Conservation (phyloP, 1,139 yeast genomes). For the Arxiozyma heterogenica region DNA sequence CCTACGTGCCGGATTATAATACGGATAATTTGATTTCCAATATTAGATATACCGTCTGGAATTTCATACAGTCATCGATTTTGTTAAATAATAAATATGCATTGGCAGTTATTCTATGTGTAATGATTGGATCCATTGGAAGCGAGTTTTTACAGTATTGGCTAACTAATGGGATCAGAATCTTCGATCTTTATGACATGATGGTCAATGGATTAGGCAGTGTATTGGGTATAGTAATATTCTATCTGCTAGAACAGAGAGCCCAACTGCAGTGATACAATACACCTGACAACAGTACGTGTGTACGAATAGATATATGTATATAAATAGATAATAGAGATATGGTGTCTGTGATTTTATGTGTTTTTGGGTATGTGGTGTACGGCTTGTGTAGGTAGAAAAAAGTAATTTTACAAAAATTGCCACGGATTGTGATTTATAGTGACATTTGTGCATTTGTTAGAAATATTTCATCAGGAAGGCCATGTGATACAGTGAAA, state of each 20-base stretch:
- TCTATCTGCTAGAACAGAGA: conserved; percentile 3
- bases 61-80: neutral
- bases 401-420: neutral
- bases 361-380: neutral
- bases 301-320: no score
- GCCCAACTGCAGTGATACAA: no score
- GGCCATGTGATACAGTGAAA: neutral
- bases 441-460: neutral
- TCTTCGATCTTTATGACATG: conserved; percentile 45
- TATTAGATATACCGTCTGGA: no score
- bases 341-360: no score
- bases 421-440: neutral
- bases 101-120: conserved; percentile 38
- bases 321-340: no score
- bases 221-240: conserved; percentile 14
- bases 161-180: conserved; percentile 36
- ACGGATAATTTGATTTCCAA: neutral
- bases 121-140: conserved; percentile 38
- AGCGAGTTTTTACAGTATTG: conserved; percentile 45
- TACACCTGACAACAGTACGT: no score
- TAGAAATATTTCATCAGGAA: neutral
- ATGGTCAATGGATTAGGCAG: conserved; percentile 35
- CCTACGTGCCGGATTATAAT: neutral
- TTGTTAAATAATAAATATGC: conserved; percentile 22
- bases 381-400: neutral